Percentiles rank a stretch among this genome's conserved stretches.
Evolutionary conservation across 306 rosid species (phyloP).

Genomic region (Malus fusca): DNA sequence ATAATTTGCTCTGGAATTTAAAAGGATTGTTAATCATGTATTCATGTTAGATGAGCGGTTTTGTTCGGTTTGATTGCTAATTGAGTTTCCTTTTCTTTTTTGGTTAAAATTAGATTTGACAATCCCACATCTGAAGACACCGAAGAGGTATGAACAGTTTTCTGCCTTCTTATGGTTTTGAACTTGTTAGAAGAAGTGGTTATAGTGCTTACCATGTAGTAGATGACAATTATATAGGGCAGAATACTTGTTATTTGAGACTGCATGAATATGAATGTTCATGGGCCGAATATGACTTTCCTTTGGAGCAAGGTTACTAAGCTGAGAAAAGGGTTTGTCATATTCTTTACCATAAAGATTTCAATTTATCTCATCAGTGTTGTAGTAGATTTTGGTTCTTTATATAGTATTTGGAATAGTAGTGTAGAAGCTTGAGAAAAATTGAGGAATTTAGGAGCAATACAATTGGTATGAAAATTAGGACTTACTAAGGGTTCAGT

Average conservation of each 20-base stretch:
- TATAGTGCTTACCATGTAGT: neutral
- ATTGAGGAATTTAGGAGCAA: neutral
- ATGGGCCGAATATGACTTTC: neutral
- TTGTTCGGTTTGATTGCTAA: neutral
- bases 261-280: neutral
- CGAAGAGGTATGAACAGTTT: constrained; percentile 60
- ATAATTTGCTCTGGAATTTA: neutral
- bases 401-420: neutral
- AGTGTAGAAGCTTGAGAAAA: neutral
- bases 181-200: neutral
- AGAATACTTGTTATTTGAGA: neutral
- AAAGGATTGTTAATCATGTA: neutral
- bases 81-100: neutral
- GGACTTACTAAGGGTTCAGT: too few species aligned
- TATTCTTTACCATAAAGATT: neutral
- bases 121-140: constrained; percentile 75
- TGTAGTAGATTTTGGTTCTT: neutral
- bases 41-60: neutral
- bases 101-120: constrained; percentile 49
- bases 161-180: constrained; percentile 4
- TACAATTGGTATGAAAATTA: too few species aligned
- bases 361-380: neutral
- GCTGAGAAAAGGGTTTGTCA: too few species aligned
- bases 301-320: neutral
- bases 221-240: neutral